phyloP scores from a whole-genome alignment of 108 stramenopile species.

The Fragilaria crotonensis region DNA sequence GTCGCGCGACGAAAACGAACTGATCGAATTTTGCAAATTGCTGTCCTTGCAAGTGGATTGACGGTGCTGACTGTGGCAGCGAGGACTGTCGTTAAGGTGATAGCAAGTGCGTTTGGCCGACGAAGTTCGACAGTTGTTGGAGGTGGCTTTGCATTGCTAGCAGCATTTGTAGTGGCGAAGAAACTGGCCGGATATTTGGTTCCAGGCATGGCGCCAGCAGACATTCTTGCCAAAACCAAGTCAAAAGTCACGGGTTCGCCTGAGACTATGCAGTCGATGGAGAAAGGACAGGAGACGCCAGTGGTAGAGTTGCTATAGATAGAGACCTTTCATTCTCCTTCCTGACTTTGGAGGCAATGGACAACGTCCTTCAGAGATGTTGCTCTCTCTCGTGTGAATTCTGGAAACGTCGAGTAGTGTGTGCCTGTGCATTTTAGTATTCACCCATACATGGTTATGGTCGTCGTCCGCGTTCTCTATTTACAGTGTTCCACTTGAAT shows the following conservation, averaged over 20 bases:
- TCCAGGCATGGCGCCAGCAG: conserved; percentile 47
- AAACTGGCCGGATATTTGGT: conserved; percentile 26
- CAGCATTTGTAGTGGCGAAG: conserved; percentile 12
- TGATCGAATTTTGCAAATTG: conserved; percentile 48
- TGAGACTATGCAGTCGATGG: neutral
- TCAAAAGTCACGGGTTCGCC: conserved; percentile 1
- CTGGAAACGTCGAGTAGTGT: too few species aligned
- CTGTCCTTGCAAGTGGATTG: conserved; percentile 15
- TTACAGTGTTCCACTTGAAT: too few species aligned
- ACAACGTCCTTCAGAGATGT: too few species aligned
- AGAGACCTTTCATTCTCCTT: neutral
- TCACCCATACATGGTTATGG: too few species aligned
- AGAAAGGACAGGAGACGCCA: neutral
- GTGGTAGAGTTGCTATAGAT: neutral
- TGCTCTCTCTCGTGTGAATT: too few species aligned
- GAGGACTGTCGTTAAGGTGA: conserved; percentile 6
- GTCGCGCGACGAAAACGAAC: conserved; percentile 44
- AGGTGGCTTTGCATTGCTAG: neutral
- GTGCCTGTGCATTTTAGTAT: too few species aligned
- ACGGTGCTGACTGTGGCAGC: conserved; percentile 2
- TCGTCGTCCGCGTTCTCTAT: too few species aligned
- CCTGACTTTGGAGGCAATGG: too few species aligned
- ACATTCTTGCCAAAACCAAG: conserved; percentile 35
- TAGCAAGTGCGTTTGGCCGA: conserved; percentile 31
- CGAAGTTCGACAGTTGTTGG: conserved; percentile 22